These are phyloP conservation scores for Thermochaetoides dissita DNA, from an alignment of 2,329 filamentous ascomycete genomes.

Conservation along the genomic window DNA sequence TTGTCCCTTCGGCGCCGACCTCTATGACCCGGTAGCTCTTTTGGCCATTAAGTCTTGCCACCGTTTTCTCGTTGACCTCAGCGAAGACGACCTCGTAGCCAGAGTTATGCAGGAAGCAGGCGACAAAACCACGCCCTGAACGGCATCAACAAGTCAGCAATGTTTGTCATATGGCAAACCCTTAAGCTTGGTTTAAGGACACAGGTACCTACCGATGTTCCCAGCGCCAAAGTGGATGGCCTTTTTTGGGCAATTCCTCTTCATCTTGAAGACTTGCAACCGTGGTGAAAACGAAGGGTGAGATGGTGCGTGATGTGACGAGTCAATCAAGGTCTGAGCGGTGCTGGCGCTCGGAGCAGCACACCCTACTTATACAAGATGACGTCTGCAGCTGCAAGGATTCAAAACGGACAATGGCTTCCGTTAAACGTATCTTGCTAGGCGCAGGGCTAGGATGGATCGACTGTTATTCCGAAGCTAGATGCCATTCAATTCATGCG, in stretches of 20 bases:
- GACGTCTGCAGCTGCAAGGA: too few species aligned
- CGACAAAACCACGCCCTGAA: slow-evolving; percentile 62
- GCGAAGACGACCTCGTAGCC: slow-evolving; percentile 94
- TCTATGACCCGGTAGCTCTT: slow-evolving; percentile 84
- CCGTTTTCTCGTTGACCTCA: slow-evolving; percentile 76
- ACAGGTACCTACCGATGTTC: slow-evolving; percentile 52
- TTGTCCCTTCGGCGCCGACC: slow-evolving; percentile 72
- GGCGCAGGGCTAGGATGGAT: too few species aligned
- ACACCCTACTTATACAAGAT: too few species aligned
- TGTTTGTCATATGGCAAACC: not conserved
- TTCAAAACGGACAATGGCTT: too few species aligned
- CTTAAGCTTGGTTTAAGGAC: not conserved
- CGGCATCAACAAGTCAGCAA: slow-evolving; percentile 9
- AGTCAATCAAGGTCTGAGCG: too few species aligned
- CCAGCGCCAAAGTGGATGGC: slow-evolving; percentile 77
- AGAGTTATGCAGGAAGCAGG: slow-evolving; percentile 84
- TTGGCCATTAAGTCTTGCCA: slow-evolving; percentile 61
- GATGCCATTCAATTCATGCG: too few species aligned
- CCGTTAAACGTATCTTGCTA: too few species aligned
- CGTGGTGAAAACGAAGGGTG: not conserved
- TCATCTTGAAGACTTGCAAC: slow-evolving; percentile 5
- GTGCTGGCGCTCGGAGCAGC: too few species aligned
- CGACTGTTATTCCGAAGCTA: too few species aligned
- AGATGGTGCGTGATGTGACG: not conserved
- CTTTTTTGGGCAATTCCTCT: slow-evolving; percentile 34